These are phyloP conservation scores for Ophiocordyceps camponoti-rufipedis DNA, from an alignment of 2,329 filamentous ascomycete genomes.

Conservation along the genomic window DNA sequence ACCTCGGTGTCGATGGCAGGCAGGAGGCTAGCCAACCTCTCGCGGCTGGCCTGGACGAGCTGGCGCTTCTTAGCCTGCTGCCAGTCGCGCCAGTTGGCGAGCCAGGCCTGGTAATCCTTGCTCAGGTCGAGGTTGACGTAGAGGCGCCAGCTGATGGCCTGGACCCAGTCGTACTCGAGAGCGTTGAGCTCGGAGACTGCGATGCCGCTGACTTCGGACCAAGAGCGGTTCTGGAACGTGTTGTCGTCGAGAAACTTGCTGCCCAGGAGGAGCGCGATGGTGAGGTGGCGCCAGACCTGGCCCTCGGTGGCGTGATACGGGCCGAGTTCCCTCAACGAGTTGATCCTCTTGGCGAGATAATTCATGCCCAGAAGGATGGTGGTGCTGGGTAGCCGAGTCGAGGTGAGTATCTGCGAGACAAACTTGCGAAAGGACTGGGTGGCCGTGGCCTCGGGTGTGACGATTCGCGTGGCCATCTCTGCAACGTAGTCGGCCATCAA, in stretches of 20 bases:
- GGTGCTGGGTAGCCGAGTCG: slow-evolving; percentile 74
- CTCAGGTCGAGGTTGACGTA: slow-evolving; percentile 70
- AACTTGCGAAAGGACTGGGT: slow-evolving; percentile 75
- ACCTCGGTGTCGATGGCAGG: slow-evolving; percentile 27
- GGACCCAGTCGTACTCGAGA: slow-evolving; percentile 77
- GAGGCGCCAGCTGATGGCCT: slow-evolving; percentile 64
- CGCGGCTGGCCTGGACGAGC: slow-evolving; percentile 27
- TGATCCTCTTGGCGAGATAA: slow-evolving; percentile 71
- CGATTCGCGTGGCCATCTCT: slow-evolving; percentile 56
- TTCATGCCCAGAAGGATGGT: slow-evolving; percentile 83
- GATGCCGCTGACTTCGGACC: slow-evolving; percentile 89
- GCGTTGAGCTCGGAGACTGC: slow-evolving; percentile 66
- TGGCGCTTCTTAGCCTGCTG: slow-evolving; percentile 35
- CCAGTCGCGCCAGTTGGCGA: slow-evolving; percentile 42
- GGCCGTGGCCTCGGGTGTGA: slow-evolving; percentile 32
- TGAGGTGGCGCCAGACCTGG: slow-evolving; percentile 75
- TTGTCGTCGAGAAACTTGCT: slow-evolving; percentile 97
- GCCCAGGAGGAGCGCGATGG: slow-evolving; percentile 66
- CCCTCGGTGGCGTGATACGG: slow-evolving; percentile 43
- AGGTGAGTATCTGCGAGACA: slow-evolving; percentile 76
- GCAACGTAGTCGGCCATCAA: slow-evolving; percentile 90
- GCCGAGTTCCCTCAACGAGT: slow-evolving; percentile 41
- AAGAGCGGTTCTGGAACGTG: slow-evolving; percentile 92
- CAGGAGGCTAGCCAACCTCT: slow-evolving; percentile 28
- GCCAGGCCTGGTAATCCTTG: slow-evolving; percentile 49